Evolutionary conservation across 148 eudicot genomes (phyloP), one percentile per base, ranked within the genome.

Genomic region (Diospyros lotus): DNA sequence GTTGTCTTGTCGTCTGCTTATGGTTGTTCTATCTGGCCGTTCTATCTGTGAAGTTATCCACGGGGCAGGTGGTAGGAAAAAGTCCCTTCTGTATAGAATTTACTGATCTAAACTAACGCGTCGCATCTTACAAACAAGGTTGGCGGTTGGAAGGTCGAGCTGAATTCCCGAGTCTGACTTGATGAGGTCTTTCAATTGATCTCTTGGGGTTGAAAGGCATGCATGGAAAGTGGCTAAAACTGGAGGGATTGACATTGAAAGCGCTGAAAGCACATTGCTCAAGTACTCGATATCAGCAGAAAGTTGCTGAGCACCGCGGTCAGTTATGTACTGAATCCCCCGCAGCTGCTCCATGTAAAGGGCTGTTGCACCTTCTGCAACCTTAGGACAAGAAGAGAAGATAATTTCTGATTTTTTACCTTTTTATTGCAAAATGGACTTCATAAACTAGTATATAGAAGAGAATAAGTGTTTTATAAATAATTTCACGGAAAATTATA

Each of bases 341-440:
- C 97, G 86, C 79, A 94, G 74, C 78, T 94, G 98, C 73, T 94
- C 98, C 72, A 83, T 86, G 84, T 92, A 94, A 58, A 94, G 91
- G 38, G 96, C 94, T 2, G 96, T 83, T 39, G 98, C 97, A 66
- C 98, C 98, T 81, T 94, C 98, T 0, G 97, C 98, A 68, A 94
- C 98, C 98, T 92, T 80, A 11, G 8, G 13, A 56, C 7, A 72
- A 68, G 59, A 64, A 11, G 59, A 74, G 8, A 51, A 50, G 9
- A 60, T 45, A 64, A 50, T 48, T 28, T 28, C 28, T 28, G 28
- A 28, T 28, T 28, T 28, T 28, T 28, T 0, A 28, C 28, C 28
- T 28, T 28, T 28, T 28, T 28, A 28, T 28, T 28, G 28, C 28
- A 28, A 28, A 28, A 28, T 28, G 28, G 28, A 0, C 28, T 28